Evolutionary conservation across 495 filamentous ascomycete genomes (phyloP).

Genomic region (Chlorociboria aeruginascens): DNA sequence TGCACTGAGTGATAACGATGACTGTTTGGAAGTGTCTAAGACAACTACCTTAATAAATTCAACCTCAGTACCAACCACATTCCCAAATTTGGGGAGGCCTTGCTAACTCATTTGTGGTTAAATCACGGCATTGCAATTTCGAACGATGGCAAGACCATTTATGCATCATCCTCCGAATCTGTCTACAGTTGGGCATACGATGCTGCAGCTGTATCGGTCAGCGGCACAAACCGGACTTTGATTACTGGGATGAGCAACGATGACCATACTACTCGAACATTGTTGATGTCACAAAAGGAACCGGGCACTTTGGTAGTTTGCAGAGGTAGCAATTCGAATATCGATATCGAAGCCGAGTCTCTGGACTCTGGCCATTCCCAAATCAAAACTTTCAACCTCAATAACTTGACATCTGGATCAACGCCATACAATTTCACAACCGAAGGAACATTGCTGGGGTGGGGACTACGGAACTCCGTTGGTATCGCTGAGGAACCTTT

Average conservation of each 20-base stretch:
- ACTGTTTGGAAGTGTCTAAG: constrained; percentile 32
- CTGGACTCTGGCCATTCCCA: constrained; percentile 44
- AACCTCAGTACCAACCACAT: constrained; percentile 21
- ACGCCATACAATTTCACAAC: constrained; percentile 29
- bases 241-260: constrained; percentile 45
- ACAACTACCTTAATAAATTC: constrained; percentile 27
- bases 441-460: constrained; percentile 49
- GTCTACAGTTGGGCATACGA: constrained; percentile 56
- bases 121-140: constrained; percentile 60
- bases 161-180: constrained; percentile 42
- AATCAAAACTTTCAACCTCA: constrained; percentile 54
- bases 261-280: constrained; percentile 52
- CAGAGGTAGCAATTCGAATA: constrained; percentile 47
- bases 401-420: constrained; percentile 12
- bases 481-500: constrained; percentile 48
- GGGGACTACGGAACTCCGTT: constrained; percentile 62
- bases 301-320: constrained; percentile 43
- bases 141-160: constrained; percentile 47
- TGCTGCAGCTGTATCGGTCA: constrained; percentile 27
- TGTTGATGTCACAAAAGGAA: constrained; percentile 39
- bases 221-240: constrained; percentile 29
- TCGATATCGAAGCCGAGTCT: constrained; percentile 38
- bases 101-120: constrained; percentile 24
- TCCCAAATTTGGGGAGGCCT: not conserved
- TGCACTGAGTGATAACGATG: constrained; percentile 35